Percentiles rank a stretch among this genome's conserved stretches.
These are phyloP conservation scores for Hanseniaspora nectarophila DNA, from an alignment of 805 yeast genomes.

Conservation along the genomic window DNA sequence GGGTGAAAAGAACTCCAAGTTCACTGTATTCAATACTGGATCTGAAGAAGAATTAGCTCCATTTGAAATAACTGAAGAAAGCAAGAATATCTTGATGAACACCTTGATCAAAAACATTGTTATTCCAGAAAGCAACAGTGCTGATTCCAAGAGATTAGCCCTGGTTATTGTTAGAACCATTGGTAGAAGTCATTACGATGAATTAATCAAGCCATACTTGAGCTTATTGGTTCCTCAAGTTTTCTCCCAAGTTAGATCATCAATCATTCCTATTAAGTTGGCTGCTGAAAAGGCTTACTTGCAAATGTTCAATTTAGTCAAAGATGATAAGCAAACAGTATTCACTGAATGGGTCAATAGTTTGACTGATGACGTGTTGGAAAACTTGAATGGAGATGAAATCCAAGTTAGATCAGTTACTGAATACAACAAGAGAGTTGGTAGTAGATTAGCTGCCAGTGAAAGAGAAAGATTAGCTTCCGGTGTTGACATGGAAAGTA, in stretches of 20 bases:
- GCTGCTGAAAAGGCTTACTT: constrained; percentile 89
- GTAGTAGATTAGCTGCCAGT: constrained; percentile 67
- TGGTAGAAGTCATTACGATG: constrained; percentile 47
- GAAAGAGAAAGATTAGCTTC: constrained; percentile 80
- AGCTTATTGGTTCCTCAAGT: constrained; percentile 57
- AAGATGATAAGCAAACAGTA: constrained; percentile 41
- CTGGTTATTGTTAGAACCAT: constrained; percentile 66
- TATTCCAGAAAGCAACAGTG: constrained; percentile 48
- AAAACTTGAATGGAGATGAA: constrained; percentile 36
- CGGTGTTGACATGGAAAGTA: constrained; percentile 80
- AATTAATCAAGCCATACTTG: constrained; percentile 40
- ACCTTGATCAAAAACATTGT: constrained; percentile 40
- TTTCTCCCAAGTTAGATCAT: constrained; percentile 73
- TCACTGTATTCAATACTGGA: constrained; percentile 21
- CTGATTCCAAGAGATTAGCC: constrained; percentile 69
- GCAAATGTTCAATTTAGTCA: constrained; percentile 58
- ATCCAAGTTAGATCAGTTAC: constrained; percentile 62
- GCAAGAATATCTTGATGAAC: constrained; percentile 33
- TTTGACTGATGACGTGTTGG: constrained; percentile 30
- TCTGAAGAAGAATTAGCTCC: constrained; percentile 17
- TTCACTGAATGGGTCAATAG: constrained; percentile 57
- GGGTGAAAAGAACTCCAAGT: constrained; percentile 33
- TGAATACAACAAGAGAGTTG: constrained; percentile 86
- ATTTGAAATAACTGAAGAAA: constrained; percentile 35
- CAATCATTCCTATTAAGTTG: constrained; percentile 78